Percentiles rank a stretch among this genome's conserved stretches.
phyloP scores from a whole-genome alignment of 208 protist genomes.

The Trypanosoma mega region DNA sequence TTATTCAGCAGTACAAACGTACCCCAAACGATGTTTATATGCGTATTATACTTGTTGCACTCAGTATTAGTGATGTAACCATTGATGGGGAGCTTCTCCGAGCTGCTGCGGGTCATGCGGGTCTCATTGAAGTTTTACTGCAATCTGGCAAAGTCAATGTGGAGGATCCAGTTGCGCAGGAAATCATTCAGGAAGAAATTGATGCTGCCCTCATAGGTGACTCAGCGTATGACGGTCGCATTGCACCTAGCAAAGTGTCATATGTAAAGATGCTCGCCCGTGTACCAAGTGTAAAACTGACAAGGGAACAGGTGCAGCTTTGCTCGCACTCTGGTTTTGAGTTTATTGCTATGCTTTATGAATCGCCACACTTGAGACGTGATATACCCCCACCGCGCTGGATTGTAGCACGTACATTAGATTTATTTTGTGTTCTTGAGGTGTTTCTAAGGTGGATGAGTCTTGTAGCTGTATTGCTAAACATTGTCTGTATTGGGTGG shows the following conservation, averaged over 20 bases:
- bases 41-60: slow-evolving; percentile 84
- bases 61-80: slow-evolving; percentile 48
- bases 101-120: slow-evolving; percentile 46
- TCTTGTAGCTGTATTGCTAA: slow-evolving; percentile 45
- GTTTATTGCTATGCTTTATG: slow-evolving; percentile 71
- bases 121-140: slow-evolving; percentile 61
- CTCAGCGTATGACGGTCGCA: slow-evolving; percentile 36
- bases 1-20: slow-evolving; percentile 67
- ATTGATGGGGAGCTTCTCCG: slow-evolving; percentile 63
- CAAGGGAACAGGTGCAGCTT: slow-evolving; percentile 58
- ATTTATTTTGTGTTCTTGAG: slow-evolving; percentile 35
- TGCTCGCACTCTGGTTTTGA: slow-evolving; percentile 81
- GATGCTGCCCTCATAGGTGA: slow-evolving; percentile 48
- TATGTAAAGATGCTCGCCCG: slow-evolving; percentile 66
- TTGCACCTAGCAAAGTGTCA: slow-evolving; percentile 49
- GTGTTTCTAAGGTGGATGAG: slow-evolving; percentile 54
- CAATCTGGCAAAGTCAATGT: slow-evolving; percentile 60
- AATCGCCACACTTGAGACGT: slow-evolving; percentile 64
- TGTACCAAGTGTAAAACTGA: slow-evolving; percentile 57
- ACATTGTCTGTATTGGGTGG: slow-evolving; percentile 53
- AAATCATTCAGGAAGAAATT: slow-evolving; percentile 74
- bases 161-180: slow-evolving; percentile 51
- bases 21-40: slow-evolving; percentile 69
- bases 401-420: slow-evolving; percentile 23
- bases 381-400: slow-evolving; percentile 31